phyloP scores from a whole-genome alignment of 2,329 filamentous ascomycete genomes.

The Thelonectria blattea region DNA sequence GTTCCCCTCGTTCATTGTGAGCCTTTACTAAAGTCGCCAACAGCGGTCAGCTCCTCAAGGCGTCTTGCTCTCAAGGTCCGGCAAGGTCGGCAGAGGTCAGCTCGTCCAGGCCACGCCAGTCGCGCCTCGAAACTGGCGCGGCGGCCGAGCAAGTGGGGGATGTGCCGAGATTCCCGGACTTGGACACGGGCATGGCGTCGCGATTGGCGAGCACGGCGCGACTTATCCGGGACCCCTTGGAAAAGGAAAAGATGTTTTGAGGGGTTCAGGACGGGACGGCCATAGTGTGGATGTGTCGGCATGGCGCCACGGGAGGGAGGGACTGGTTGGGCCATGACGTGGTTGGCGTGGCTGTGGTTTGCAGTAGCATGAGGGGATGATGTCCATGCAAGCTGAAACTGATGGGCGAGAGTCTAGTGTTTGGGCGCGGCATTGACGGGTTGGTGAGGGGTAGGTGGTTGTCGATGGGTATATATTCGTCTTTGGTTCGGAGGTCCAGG shows the following conservation, averaged over 20 bases:
- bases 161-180: not conserved
- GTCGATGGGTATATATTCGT: slow-evolving; percentile 5
- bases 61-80: not conserved
- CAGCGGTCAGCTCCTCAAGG: not conserved
- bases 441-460: slow-evolving; percentile 5
- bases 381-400: slow-evolving; percentile 12
- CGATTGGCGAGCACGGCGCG: slow-evolving; percentile 1
- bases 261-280: not conserved
- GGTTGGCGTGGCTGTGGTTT: not conserved
- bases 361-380: not conserved
- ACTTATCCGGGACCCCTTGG: not conserved
- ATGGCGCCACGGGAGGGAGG: not conserved
- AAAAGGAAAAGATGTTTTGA: not conserved
- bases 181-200: not conserved
- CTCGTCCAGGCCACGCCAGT: not conserved
- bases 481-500: not conserved
- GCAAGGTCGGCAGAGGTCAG: slow-evolving; percentile 6
- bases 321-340: not conserved
- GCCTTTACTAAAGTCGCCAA: too few species aligned
- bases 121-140: not conserved
- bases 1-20: too few species aligned
- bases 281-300: not conserved
- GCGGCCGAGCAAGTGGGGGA: slow-evolving; percentile 6
- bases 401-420: not conserved
- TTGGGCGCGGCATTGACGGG: not conserved